phyloP scores from a whole-genome alignment of 331 rosid species.

The Prunus yedoensis region DNA sequence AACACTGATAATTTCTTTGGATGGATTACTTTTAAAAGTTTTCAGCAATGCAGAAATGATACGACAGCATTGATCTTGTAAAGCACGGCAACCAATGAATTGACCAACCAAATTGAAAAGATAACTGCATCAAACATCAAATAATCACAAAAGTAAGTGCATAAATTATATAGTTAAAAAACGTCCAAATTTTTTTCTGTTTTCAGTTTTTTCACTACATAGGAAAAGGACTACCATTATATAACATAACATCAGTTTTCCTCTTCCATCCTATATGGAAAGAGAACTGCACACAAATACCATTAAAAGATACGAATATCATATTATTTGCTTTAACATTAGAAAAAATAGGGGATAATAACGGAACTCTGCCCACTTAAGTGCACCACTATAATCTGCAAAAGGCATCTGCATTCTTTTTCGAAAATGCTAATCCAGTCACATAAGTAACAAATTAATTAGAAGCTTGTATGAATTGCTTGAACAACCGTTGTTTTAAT shows the following conservation, averaged over 20 bases:
- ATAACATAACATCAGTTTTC: background rate
- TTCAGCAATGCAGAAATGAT: constrained; percentile 58
- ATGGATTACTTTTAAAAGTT: constrained; percentile 37
- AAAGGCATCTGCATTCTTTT: background rate
- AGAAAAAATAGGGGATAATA: background rate
- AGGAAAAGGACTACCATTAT: background rate
- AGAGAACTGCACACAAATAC: background rate
- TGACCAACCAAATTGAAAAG: constrained; percentile 82
- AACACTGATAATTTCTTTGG: constrained; percentile 39
- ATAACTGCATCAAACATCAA: constrained; percentile 58
- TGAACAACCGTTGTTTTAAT: background rate
- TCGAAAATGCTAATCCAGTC: constrained; percentile 3
- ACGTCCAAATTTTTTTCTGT: background rate
- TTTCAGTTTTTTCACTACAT: constrained; percentile 1
- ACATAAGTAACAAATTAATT: background rate
- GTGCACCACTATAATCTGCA: background rate
- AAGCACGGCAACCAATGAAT: constrained; percentile 54
- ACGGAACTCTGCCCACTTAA: background rate
- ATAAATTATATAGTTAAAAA: background rate
- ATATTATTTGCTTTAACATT: background rate
- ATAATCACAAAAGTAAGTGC: background rate
- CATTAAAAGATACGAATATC: background rate
- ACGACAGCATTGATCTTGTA: constrained; percentile 77
- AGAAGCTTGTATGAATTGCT: background rate
- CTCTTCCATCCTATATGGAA: background rate